Evolutionary conservation across 805 yeast genomes (phyloP), one percentile per base, ranked within the genome.

Genomic region (Sungouiozyma ichnusensis): DNA sequence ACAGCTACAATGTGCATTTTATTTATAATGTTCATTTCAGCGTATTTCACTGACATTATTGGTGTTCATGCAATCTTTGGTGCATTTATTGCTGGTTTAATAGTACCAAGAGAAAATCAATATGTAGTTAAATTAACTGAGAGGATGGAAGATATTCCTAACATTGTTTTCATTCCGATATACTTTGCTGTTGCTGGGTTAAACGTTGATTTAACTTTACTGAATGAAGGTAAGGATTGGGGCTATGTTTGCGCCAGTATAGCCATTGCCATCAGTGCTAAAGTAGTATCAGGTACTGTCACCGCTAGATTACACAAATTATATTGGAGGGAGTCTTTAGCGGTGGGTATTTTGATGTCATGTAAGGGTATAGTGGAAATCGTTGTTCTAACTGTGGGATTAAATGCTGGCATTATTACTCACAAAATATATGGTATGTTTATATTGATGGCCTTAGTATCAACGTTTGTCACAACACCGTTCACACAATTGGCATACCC

Each of bases 1-100:
- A 54, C 75, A 20, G 74, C 79, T 33, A 74, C 81, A 45, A 62
- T 77, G 62, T 54, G 72, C 27, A 73, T 81, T 27, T 50, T 84
- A 42, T 48, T 76, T 7, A 55, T 76, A 43, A 79, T 77, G 48
- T 74, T 84, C 45, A 58, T 72, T 3, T 80, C 88, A 3, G 76
- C 92, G 1, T 84, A 83, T 60, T 81, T 76, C 57, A 84, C 94
- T 2, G 88, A 82, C 57, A 81, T 84, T 44, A 80, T 84, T 47
- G 94, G 94, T 4, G 90, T 82, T 9, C 94, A 84, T 60, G 83
- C 92, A 0, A 84, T 84, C 50, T 84, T 84, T 61, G 94, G 94
- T 35, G 92, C 90, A 0, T 85, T 84, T 53, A 70, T 84, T 62
- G 76, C 78, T 11, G 94, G 94, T 3, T 65, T 80, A 27, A 74